Percentiles rank a stretch among this genome's conserved stretches.
phyloP scores from a whole-genome alignment of 495 filamentous ascomycete species.

The Podospora comata region DNA sequence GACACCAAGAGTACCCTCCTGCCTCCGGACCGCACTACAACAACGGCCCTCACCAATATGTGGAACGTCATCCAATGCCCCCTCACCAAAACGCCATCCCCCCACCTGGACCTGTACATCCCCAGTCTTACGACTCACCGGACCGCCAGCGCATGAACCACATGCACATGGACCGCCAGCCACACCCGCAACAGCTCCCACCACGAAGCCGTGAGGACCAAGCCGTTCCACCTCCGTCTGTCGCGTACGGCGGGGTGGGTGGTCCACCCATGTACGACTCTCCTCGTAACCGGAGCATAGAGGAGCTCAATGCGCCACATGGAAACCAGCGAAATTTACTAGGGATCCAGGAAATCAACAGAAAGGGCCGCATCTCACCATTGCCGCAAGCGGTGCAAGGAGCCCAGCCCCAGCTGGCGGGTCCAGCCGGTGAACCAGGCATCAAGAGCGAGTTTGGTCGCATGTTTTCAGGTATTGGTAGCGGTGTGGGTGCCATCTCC shows the following conservation, averaged over 20 bases:
- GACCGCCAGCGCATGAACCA: slow-evolving; percentile 41
- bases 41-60: slow-evolving; percentile 46
- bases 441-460: slow-evolving; percentile 90
- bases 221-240: slow-evolving; percentile 42
- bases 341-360: slow-evolving; percentile 61
- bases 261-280: slow-evolving; percentile 39
- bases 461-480: slow-evolving; percentile 89
- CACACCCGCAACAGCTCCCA: slow-evolving; percentile 28
- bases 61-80: slow-evolving; percentile 45
- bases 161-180: slow-evolving; percentile 38
- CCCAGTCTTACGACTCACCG: slow-evolving; percentile 50
- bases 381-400: slow-evolving; percentile 91
- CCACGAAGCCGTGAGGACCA: slow-evolving; percentile 37
- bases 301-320: slow-evolving; percentile 55
- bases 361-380: slow-evolving; percentile 67
- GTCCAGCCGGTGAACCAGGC: slow-evolving; percentile 71
- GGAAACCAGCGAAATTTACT: slow-evolving; percentile 50
- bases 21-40: slow-evolving; percentile 39
- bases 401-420: slow-evolving; percentile 72
- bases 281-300: slow-evolving; percentile 46
- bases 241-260: slow-evolving; percentile 38
- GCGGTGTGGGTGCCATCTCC: slow-evolving; percentile 66
- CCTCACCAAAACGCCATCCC: slow-evolving; percentile 41
- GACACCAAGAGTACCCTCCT: slow-evolving; percentile 45
- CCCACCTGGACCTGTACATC: slow-evolving; percentile 36